phyloP scores from a whole-genome alignment of 495 filamentous ascomycete species.

The Pseudotulostoma volvatum region DNA sequence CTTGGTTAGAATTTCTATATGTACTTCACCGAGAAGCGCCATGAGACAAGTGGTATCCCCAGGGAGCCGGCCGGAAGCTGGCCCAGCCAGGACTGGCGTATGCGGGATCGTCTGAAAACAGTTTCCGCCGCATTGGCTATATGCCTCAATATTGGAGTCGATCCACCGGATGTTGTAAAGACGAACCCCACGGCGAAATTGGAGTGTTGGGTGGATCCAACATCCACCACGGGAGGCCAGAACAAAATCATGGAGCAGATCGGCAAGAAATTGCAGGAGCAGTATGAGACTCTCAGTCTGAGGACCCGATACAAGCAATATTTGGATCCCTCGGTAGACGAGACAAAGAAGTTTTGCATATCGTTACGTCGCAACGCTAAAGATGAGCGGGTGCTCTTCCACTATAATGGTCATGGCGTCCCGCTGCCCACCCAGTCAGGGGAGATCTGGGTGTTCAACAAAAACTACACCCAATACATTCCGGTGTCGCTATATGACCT shows the following conservation, averaged over 20 bases:
- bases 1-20: conserved; percentile 72
- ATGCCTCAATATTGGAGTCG: conserved; percentile 93
- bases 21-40: conserved; percentile 96
- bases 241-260: conserved; percentile 85
- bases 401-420: conserved; percentile 99
- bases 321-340: conserved; percentile 87
- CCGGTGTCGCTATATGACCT: conserved; percentile 92
- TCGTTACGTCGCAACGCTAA: conserved; percentile 81
- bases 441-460: conserved; percentile 99
- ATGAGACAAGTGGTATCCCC: conserved; percentile 90
- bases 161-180: conserved; percentile 90
- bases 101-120: conserved; percentile 91
- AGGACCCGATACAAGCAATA: conserved; percentile 94
- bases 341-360: conserved; percentile 88
- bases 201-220: conserved; percentile 95
- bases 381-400: conserved; percentile 85
- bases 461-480: conserved; percentile 97
- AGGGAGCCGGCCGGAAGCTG: conserved; percentile 42
- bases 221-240: conserved; percentile 47
- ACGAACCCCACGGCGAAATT: conserved; percentile 83
- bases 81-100: conserved; percentile 82
- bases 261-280: conserved; percentile 82
- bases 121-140: conserved; percentile 87
- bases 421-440: conserved; percentile 89
- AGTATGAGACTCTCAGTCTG: conserved; percentile 89